A percentile compares a stretch with the other conserved stretches of the same genome.
These are phyloP conservation scores for Globisporangium nagaii DNA, from an alignment of 352 stramenopile genomes.

Conservation along the genomic window DNA sequence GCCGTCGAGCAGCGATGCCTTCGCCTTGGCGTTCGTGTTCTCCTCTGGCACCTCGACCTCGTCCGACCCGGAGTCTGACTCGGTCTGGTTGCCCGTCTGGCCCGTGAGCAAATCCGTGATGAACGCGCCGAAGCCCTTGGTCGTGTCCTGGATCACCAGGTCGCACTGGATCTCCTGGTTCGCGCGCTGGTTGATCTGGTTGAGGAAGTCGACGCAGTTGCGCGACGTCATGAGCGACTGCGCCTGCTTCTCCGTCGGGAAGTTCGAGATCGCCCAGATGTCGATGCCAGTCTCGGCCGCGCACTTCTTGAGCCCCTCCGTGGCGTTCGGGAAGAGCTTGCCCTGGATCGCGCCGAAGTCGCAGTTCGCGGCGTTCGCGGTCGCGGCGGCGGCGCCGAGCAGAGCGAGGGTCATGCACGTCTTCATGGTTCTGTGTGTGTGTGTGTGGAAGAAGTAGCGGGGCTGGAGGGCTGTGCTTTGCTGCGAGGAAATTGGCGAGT, in stretches of 20 bases:
- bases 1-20: constrained; percentile 5
- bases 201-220: constrained; percentile 61
- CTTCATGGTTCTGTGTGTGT: constrained; percentile 18
- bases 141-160: constrained; percentile 26
- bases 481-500: not conserved
- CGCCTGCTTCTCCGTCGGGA: constrained; percentile 41
- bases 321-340: constrained; percentile 47
- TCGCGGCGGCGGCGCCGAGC: constrained; percentile 10
- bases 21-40: not conserved
- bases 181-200: constrained; percentile 59
- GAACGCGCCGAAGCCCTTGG: constrained; percentile 32
- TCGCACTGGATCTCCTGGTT: constrained; percentile 55
- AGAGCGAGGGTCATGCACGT: constrained; percentile 14
- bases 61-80: constrained; percentile 17
- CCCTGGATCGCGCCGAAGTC: constrained; percentile 42
- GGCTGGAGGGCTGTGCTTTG: not conserved
- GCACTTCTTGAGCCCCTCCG: constrained; percentile 27
- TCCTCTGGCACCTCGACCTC: constrained; percentile 5
- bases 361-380: constrained; percentile 22
- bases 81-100: constrained; percentile 57
- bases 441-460: not conserved
- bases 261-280: constrained; percentile 30
- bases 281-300: constrained; percentile 38
- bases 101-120: constrained; percentile 47
- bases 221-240: constrained; percentile 35